Evolutionary conservation across 176 grass and related monocot genomes (phyloP).

Genomic region (Lolium rigidum): DNA sequence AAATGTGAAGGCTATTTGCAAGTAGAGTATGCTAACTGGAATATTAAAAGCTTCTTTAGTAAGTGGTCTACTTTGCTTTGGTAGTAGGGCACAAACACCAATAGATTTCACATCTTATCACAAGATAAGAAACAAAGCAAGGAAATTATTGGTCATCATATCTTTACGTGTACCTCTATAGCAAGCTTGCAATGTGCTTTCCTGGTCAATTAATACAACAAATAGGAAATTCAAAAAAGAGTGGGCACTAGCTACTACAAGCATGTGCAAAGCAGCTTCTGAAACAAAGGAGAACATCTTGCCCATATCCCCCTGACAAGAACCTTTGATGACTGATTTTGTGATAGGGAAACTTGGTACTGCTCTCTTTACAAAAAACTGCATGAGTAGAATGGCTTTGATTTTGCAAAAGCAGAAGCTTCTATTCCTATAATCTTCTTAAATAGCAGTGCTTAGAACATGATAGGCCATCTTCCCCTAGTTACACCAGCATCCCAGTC

Average conservation of each 20-base stretch:
- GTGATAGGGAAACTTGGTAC: slow-evolving; percentile 22
- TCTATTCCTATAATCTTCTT: slow-evolving; percentile 43
- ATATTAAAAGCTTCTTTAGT: slow-evolving; percentile 46
- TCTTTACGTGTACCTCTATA: slow-evolving; percentile 40
- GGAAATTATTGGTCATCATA: slow-evolving; percentile 36
- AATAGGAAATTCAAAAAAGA: slow-evolving; percentile 8
- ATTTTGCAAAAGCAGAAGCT: slow-evolving; percentile 45
- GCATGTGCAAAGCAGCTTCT: slow-evolving; percentile 40
- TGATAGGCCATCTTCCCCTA: slow-evolving; percentile 25
- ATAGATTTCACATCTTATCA: slow-evolving; percentile 47
- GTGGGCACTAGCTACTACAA: slow-evolving; percentile 4
- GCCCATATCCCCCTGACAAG: slow-evolving; percentile 25
- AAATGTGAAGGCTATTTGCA: background rate
- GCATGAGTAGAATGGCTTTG: slow-evolving; percentile 40
- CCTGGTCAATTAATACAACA: slow-evolving; percentile 29
- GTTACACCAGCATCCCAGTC: slow-evolving; percentile 35
- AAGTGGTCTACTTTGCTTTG: slow-evolving; percentile 33
- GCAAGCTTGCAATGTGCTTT: slow-evolving; percentile 43
- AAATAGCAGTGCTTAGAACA: slow-evolving; percentile 54
- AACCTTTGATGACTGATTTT: slow-evolving; percentile 39
- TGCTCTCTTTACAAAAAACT: slow-evolving; percentile 32
- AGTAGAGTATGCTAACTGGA: background rate
- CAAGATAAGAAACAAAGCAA: slow-evolving; percentile 45
- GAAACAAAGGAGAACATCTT: slow-evolving; percentile 39
- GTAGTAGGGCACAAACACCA: slow-evolving; percentile 28